A percentile compares a stretch with the other conserved stretches of the same genome.
Conservation (phyloP, 1,284 basidiomycete genomes). For the Boletus sp. region DNA sequence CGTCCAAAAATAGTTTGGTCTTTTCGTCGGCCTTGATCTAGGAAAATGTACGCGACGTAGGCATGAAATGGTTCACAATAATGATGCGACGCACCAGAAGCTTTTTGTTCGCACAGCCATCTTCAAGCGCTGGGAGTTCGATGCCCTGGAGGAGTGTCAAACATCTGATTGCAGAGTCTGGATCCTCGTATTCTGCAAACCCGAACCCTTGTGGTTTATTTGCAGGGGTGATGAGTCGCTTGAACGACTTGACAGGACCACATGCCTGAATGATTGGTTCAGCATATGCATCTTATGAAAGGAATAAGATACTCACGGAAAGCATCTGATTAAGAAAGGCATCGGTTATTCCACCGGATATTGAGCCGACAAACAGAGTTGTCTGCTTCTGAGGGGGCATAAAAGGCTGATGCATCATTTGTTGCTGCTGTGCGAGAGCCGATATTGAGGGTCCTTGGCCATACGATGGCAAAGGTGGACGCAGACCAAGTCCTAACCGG, state of each 20-base stretch:
- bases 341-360: conserved; percentile 91
- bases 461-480: conserved; percentile 80
- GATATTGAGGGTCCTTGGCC: conserved; percentile 87
- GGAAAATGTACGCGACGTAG: conserved; percentile 38
- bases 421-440: conserved; percentile 83
- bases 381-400: conserved; percentile 61
- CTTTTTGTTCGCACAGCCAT: conserved; percentile 84
- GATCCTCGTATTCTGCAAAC: conserved; percentile 91
- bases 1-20: conserved; percentile 84
- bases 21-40: conserved; percentile 95
- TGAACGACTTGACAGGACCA: conserved; percentile 85
- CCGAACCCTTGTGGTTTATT: conserved; percentile 96
- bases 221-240: conserved; percentile 85
- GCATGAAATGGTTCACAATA: conserved; percentile 37
- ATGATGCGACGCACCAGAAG: conserved; percentile 66
- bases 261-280: conserved; percentile 64
- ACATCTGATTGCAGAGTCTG: conserved; percentile 85
- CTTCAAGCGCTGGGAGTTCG: conserved; percentile 86
- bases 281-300: background rate
- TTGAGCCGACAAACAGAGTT: conserved; percentile 91
- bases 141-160: conserved; percentile 80
- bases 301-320: conserved; percentile 53
- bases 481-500: conserved; percentile 82
- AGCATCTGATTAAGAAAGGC: conserved; percentile 77
- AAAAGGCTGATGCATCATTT: conserved; percentile 62